Conservation (phyloP, 805 yeast genomes). For the Henningerozyma blattae region DNA sequence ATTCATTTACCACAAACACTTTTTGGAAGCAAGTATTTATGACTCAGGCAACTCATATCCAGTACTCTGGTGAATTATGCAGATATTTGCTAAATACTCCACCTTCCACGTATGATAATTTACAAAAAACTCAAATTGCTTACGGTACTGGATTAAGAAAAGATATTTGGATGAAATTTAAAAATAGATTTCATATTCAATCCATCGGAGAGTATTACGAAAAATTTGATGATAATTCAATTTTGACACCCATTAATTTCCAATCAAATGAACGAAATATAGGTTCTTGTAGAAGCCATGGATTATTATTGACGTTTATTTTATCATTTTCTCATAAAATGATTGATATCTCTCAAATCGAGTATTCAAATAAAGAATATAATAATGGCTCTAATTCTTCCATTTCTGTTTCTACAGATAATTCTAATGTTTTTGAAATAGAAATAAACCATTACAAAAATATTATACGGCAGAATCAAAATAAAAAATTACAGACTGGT, state of each 20-base stretch:
- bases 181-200: constrained; percentile 55
- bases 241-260: constrained; percentile 60
- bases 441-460: no score
- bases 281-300: constrained; percentile 79
- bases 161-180: constrained; percentile 75
- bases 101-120: constrained; percentile 46
- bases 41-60: constrained; percentile 60
- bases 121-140: constrained; percentile 51
- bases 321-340: constrained; percentile 74
- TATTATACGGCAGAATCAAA: no score
- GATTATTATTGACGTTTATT: constrained; percentile 63
- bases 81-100: constrained; percentile 60
- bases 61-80: constrained; percentile 89
- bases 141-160: constrained; percentile 80
- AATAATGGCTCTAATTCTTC: no score
- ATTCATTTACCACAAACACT: constrained; percentile 64
- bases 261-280: constrained; percentile 63
- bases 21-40: constrained; percentile 80
- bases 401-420: no score
- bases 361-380: no score
- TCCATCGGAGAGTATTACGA: constrained; percentile 83
- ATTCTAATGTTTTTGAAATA: no score
- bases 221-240: constrained; percentile 60
- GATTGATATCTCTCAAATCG: no score
- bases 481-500: no score